Evolutionary conservation across 1,284 basidiomycete genomes (phyloP), one percentile per base, ranked within the genome.

Genomic region (Peniophora sp.): DNA sequence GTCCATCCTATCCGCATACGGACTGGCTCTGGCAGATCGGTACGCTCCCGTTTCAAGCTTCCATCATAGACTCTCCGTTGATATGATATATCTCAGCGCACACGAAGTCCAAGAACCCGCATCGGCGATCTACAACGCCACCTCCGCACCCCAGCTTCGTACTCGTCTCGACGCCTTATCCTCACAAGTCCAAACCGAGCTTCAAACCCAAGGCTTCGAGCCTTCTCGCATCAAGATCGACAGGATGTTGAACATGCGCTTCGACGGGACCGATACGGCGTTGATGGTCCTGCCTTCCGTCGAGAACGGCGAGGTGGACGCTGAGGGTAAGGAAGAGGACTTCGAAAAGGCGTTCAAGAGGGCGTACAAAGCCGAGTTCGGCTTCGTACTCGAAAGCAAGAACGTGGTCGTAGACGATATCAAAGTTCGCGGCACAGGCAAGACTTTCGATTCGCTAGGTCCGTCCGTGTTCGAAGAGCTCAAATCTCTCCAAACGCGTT

Each of bases 261-360:
- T 92, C 60, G 86, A 93, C 48, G 90, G 92, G 2, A 94, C 92
- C 0, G 94, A 97, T 69, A 97, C 94, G 0, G 79, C 91, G 8
- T 66, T 97, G 55, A 96, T 97, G 92, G 82, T 93, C 1, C 69
- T 89, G 8, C 82, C 88, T 2, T 14, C 36, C 27, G 50, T 49
- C 10, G 19, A 27, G 6, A 45, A 23, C 8, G 68, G 65, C 0
- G 63, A 68, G 9, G 68, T 68, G 46, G 78, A 80, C 55, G 72
- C 75, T 14, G 76, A 78, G 50, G 80, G 79, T 10, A 60, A 71
- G 3, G 83, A 86, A 59, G 88, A n/a, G n/a, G n/a, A n/a, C n/a
- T n/a, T n/a, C n/a, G n/a, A n/a, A n/a, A n/a, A 73, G 0, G 89
- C 83, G 3, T 98, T 97, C 73, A 83, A 79, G 63, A 67, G 77